These are phyloP conservation scores for Chrysanthemum makinoi DNA, from an alignment of 129 eudicot genomes.

Conservation along the genomic window DNA sequence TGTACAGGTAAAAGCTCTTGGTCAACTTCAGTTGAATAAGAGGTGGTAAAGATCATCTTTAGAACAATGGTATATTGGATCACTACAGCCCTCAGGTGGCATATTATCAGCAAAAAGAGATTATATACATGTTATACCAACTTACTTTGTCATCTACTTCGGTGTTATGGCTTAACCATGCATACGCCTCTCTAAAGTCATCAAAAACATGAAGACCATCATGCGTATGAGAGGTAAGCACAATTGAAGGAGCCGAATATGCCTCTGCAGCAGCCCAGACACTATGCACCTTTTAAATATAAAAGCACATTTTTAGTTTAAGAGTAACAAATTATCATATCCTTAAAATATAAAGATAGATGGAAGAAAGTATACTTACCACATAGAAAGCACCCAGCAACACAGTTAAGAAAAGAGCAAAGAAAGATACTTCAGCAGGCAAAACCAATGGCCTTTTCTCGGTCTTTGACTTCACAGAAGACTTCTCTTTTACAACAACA, in stretches of 20 bases:
- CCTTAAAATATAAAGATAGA: neutral
- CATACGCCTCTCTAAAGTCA: slow-evolving; percentile 99
- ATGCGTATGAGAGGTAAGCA: slow-evolving; percentile 77
- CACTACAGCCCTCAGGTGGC: neutral
- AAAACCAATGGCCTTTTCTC: slow-evolving; percentile 78
- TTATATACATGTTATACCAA: slow-evolving; percentile 6
- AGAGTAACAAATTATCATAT: neutral
- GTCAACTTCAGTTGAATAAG: slow-evolving; percentile 1
- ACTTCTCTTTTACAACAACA: slow-evolving; percentile 28
- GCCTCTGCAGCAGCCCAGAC: slow-evolving; percentile 99
- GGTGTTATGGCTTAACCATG: slow-evolving; percentile 98
- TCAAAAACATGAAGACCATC: slow-evolving; percentile 98
- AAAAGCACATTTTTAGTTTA: slow-evolving; percentile 8
- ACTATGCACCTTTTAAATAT: slow-evolving; percentile 68
- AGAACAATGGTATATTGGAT: neutral
- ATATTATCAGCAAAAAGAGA: slow-evolving; percentile 10
- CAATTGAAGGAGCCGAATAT: slow-evolving; percentile 98
- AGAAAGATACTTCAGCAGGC: slow-evolving; percentile 81
- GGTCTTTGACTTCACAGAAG: slow-evolving; percentile 45
- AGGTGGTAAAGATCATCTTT: neutral
- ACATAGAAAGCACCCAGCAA: slow-evolving; percentile 95
- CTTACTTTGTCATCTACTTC: slow-evolving; percentile 97
- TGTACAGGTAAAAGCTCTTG: neutral
- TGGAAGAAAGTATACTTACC: slow-evolving; percentile 46
- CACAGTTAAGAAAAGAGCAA: slow-evolving; percentile 77